Evolutionary conservation across 2,329 filamentous ascomycete genomes (phyloP), one percentile per base, ranked within the genome.

Genomic region (Tolypocladium nubicola): DNA sequence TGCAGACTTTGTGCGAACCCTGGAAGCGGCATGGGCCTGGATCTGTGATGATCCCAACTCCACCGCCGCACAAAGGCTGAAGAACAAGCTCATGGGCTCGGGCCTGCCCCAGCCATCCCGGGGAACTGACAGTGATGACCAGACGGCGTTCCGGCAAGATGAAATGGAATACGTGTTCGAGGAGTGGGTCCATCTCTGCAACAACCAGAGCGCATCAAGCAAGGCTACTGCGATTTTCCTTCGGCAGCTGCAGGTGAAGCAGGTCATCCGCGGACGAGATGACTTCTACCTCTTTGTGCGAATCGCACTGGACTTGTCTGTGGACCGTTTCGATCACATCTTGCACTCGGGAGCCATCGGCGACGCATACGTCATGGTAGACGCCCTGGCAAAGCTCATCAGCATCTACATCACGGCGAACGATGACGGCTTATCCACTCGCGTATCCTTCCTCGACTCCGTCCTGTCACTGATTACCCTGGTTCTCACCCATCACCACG

Each of bases 151-250:
- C 38, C 86, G 86, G 63, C 84, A 86, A 61, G 90, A 96, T 60
- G 90, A 97, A 70, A 84, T 96, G 73, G 90, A 95, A 64, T 97
- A 99, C 68, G 81, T 97, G 23, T 97, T 99, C 66, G 91, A 93
- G 49, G 94, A 99, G 74, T 99, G 94, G 94, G 83, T 93, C 35
- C 85, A 87, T 59, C 81, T 97, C 9, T 87, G 81, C 74, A 88
- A 88, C 70, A 89, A 90, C 64, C 81, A 85, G n/a, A 84, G 86
- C 63, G 84, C 87, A 4, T 85, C 87, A 4, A 87, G 90, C 60
- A 88, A 87, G 66, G 82, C 86, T 0, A 79, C 85, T 56, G 76
- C 81, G 7, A 83, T 89, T 1, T 97, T 97, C 71, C 82, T 97
- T 52, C 85, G 88, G 65, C 93, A 97, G 70, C 77, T 97, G 67